Evolutionary conservation across 2,329 filamentous ascomycete species (phyloP), one percentile per base, ranked within the genome.

Genomic region (Nothopassalora personata): DNA sequence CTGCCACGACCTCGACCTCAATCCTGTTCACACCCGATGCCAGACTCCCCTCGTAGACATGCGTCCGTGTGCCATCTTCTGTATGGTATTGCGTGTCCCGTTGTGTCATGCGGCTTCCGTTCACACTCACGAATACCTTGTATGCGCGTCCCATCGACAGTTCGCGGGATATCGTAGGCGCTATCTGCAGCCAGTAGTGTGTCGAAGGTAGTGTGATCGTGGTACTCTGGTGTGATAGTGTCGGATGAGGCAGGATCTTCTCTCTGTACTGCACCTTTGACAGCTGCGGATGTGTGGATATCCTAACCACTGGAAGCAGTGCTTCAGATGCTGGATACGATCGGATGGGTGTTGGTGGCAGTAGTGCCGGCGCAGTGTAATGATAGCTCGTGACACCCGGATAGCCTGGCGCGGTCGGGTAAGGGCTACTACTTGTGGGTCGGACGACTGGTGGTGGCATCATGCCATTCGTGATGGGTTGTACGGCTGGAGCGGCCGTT

Each of bases 11-110:
- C 67, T 93, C 88, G 7, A 95, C 81, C 67, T 91, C 88, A 53
- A 96, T 82, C 49, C 86, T 82, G 66, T 94, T 96, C 53, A 91
- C 81, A 6, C 90, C 91, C 1, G 83, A 81, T 28, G 83, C 81
- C 30, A 96, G 77, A 54, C 83, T 83, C 7, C 86, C 82, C 66
- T 96, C 91, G 67, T 91, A 96, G 0, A 88, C 77, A n/a, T 87
- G 86, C 62, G 84, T 84, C 60, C 80, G 79, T 56, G 64, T 65
- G 34, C 72, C 66, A 7, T 61, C 64, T 23, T 68, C 68, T 10
- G 64, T 62, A 54, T 68, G 62, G 54, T 70, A 57, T 77, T 74
- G 64, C 54, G 85, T 84, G 61, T 83, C 72, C 13, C 62, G 64
- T 59, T 67, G 70, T n/a, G 88, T 79, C 7, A 87, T 80, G 53